phyloP scores from a whole-genome alignment of 352 stramenopile genomes.

The Phytopythium sindhum region DNA sequence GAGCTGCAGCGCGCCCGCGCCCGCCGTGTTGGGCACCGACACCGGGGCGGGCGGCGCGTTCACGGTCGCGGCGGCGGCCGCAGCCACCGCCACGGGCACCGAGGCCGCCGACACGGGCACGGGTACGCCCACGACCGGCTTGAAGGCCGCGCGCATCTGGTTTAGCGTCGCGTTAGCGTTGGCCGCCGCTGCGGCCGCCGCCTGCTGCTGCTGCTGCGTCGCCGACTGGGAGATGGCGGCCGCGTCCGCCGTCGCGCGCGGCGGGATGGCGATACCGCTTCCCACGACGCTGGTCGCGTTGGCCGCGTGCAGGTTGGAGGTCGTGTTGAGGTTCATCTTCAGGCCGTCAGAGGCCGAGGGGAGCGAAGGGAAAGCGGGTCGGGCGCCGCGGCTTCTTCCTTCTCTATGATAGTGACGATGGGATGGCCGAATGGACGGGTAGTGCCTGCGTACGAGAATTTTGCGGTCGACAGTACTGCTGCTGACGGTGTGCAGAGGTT shows the following conservation, averaged over 20 bases:
- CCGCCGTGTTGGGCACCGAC: conserved; percentile 62
- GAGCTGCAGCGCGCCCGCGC: conserved; percentile 73
- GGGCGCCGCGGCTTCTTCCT: too few relatives aligned
- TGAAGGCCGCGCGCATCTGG: conserved; percentile 71
- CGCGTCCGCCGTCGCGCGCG: conserved; percentile 25
- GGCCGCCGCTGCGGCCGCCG: conserved; percentile 11
- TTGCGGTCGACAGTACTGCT: neutral
- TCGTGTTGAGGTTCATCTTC: conserved; percentile 31
- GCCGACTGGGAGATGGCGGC: conserved; percentile 25
- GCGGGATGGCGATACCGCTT: conserved; percentile 64
- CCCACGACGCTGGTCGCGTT: conserved; percentile 80
- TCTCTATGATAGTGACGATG: neutral
- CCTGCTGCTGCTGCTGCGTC: conserved; percentile 10
- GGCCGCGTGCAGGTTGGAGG: conserved; percentile 74
- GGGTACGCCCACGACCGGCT: conserved; percentile 36
- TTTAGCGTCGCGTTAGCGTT: conserved; percentile 37
- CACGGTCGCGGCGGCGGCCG: conserved; percentile 10
- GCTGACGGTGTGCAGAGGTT: neutral
- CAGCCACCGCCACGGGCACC: conserved; percentile 19
- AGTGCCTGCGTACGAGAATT: neutral
- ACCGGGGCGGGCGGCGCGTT: conserved; percentile 15
- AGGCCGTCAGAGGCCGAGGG: neutral
- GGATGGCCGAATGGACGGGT: neutral
- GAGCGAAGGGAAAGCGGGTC: neutral
- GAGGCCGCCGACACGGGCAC: conserved; percentile 21